Conservation (phyloP, 1,139 yeast genomes). For the Kodamaea suecica region DNA sequence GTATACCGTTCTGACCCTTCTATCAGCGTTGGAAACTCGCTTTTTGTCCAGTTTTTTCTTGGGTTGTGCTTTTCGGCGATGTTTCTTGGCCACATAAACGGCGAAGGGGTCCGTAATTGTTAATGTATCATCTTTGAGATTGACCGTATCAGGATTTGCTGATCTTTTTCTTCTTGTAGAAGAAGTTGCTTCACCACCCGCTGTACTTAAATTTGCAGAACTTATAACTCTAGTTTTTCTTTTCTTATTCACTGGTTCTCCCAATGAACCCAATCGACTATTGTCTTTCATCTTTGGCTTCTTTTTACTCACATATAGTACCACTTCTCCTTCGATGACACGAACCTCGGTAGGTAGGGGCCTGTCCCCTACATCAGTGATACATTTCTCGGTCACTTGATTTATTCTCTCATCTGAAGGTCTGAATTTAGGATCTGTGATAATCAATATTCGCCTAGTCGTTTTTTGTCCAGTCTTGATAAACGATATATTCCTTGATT, state of each 20-base stretch:
- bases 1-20: slow-evolving; percentile 21
- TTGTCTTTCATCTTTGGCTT: slow-evolving; percentile 14
- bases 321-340: slow-evolving; percentile 33
- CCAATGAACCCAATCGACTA: slow-evolving; percentile 23
- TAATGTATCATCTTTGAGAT: too few relatives aligned
- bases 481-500: slow-evolving; percentile 27
- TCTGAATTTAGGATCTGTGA: slow-evolving; percentile 24
- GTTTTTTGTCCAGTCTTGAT: slow-evolving; percentile 29
- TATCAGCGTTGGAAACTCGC: slow-evolving; percentile 5
- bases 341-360: slow-evolving; percentile 17
- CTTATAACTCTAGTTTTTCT: neutral
- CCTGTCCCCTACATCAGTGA: slow-evolving; percentile 24
- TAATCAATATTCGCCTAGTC: slow-evolving; percentile 34
- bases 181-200: slow-evolving; percentile 6
- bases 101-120: slow-evolving; percentile 17
- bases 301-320: slow-evolving; percentile 19
- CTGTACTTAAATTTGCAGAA: slow-evolving; percentile 1
- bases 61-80: slow-evolving; percentile 17
- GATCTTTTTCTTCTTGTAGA: slow-evolving; percentile 9
- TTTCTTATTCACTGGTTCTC: slow-evolving; percentile 1
- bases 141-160: too few relatives aligned
- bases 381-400: slow-evolving; percentile 23
- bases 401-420: slow-evolving; percentile 32
- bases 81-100: slow-evolving; percentile 22
- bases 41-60: slow-evolving; percentile 9